Evolutionary conservation across 108 stramenopile species (phyloP).

Genomic region (Tribonema minus): DNA sequence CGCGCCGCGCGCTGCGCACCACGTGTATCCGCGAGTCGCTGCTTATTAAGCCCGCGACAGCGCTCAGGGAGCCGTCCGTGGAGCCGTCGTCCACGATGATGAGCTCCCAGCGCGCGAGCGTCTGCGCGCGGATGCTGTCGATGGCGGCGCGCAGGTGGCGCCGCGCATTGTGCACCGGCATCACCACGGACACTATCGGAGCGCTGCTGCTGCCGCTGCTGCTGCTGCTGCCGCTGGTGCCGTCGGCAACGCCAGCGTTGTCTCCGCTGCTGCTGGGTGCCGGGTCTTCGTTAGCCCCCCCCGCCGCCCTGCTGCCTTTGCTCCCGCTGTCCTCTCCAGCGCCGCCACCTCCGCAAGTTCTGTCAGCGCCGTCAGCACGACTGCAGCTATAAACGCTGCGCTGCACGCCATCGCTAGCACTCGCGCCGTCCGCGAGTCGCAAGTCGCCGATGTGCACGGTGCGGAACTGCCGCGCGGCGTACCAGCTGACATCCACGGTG

Average conservation of each 20-base stretch:
- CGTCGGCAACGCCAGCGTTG: neutral
- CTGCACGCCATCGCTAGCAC: neutral
- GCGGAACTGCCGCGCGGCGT: slow-evolving; percentile 8
- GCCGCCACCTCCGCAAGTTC: too few relatives aligned
- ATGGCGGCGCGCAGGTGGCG: slow-evolving; percentile 15
- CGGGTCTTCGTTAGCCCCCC: neutral
- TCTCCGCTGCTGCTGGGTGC: neutral
- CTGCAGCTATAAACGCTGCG: too few relatives aligned
- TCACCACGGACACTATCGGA: slow-evolving; percentile 5
- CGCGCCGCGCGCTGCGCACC: neutral
- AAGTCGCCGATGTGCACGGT: slow-evolving; percentile 37
- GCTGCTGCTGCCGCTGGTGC: neutral
- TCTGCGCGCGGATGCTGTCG: slow-evolving; percentile 6
- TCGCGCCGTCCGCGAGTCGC: neutral
- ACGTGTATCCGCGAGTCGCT: neutral
- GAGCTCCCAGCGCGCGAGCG: slow-evolving; percentile 4
- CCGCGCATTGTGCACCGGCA: slow-evolving; percentile 26
- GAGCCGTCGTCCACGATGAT: slow-evolving; percentile 38
- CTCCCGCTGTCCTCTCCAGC: too few relatives aligned
- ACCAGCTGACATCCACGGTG: slow-evolving; percentile 2
- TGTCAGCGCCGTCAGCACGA: too few relatives aligned
- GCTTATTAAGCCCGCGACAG: neutral
- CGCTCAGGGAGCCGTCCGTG: slow-evolving; percentile 5
- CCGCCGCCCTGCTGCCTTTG: neutral
- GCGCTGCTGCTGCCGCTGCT: neutral